Percentiles rank a stretch among this genome's conserved stretches.
Evolutionary conservation across 768 basidiomycete genomes (phyloP).

Genomic region (Podaxis mareebaensis): DNA sequence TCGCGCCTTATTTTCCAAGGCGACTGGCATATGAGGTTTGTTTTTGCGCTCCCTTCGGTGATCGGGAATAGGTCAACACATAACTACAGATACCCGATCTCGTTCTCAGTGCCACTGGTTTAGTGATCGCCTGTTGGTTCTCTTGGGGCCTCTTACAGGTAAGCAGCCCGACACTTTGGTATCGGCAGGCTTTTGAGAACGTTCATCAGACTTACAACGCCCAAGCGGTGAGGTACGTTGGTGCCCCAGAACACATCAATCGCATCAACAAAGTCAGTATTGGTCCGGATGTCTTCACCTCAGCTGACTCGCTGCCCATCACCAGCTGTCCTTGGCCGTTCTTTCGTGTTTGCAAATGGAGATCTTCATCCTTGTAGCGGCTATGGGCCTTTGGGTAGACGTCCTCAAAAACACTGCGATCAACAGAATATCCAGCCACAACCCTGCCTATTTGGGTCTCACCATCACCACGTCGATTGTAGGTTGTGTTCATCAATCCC

Average conservation of each 20-base stretch:
- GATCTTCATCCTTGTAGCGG: constrained; percentile 48
- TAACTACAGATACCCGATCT: constrained; percentile 49
- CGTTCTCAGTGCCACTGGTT: constrained; percentile 42
- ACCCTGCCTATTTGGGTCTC: constrained; percentile 40
- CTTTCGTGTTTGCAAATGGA: constrained; percentile 56
- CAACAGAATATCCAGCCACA: constrained; percentile 40
- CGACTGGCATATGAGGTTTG: constrained; percentile 45
- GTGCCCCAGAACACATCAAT: constrained; percentile 50
- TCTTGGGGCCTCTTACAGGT: constrained; percentile 49
- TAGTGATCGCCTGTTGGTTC: constrained; percentile 42
- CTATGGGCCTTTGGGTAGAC: constrained; percentile 58
- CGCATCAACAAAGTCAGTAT: constrained; percentile 41
- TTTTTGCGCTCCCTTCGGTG: not conserved
- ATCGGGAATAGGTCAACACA: not conserved
- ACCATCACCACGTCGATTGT: constrained; percentile 48
- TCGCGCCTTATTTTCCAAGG: constrained; percentile 42
- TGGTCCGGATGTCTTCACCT: not conserved
- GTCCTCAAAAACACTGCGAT: constrained; percentile 51
- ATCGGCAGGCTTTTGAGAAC: not conserved
- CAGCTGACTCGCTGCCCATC: not conserved
- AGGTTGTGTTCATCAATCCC: constrained; percentile 21
- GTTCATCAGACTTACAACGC: constrained; percentile 40
- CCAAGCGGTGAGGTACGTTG: constrained; percentile 51
- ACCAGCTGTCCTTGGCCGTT: constrained; percentile 54
- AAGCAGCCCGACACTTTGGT: not conserved